A percentile compares a stretch with the other conserved stretches of the same genome.
phyloP scores from a whole-genome alignment of 164 flowering plant species.

The Berberis thunbergii region DNA sequence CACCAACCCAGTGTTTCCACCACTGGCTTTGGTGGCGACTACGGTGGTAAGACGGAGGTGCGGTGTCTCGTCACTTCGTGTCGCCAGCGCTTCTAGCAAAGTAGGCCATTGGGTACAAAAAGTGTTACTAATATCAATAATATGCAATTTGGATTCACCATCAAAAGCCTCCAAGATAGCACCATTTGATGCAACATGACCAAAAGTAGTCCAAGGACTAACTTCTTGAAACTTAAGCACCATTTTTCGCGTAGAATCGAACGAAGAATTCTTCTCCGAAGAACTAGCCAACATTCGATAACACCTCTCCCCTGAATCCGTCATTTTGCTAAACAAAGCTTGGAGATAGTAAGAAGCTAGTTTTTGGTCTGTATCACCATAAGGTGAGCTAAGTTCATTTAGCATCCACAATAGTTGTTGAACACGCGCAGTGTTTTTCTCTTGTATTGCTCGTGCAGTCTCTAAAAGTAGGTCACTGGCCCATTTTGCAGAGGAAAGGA shows the following conservation, averaged over 20 bases:
- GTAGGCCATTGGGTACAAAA: conserved; percentile 99
- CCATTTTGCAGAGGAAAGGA: conserved; percentile 50
- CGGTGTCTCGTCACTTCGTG: conserved; percentile 81
- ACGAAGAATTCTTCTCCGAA: conserved; percentile 59
- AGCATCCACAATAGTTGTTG: conserved; percentile 98
- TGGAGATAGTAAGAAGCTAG: conserved; percentile 79
- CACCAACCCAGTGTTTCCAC: conserved; percentile 15
- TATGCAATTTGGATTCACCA: conserved; percentile 70
- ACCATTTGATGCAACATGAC: conserved; percentile 90
- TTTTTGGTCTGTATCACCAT: conserved; percentile 91
- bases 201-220: conserved; percentile 95
- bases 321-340: conserved; percentile 71
- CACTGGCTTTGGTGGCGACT: conserved; percentile 18
- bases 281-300: conserved; percentile 45
- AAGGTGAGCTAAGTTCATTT: conserved; percentile 84
- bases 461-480: conserved; percentile 62
- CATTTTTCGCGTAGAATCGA: conserved; percentile 68
- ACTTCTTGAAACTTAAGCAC: conserved; percentile 87
- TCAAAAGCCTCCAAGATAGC: conserved; percentile 86
- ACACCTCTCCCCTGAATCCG: conserved; percentile 61
- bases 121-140: conserved; percentile 75
- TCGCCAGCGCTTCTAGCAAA: conserved; percentile 81
- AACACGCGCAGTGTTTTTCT: conserved; percentile 47
- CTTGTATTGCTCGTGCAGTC: conserved; percentile 64
- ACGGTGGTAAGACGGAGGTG: conserved; percentile 71